These are phyloP conservation scores for Plasmodium gonderi DNA, from an alignment of 169 alveolate species.

Conservation along the genomic window DNA sequence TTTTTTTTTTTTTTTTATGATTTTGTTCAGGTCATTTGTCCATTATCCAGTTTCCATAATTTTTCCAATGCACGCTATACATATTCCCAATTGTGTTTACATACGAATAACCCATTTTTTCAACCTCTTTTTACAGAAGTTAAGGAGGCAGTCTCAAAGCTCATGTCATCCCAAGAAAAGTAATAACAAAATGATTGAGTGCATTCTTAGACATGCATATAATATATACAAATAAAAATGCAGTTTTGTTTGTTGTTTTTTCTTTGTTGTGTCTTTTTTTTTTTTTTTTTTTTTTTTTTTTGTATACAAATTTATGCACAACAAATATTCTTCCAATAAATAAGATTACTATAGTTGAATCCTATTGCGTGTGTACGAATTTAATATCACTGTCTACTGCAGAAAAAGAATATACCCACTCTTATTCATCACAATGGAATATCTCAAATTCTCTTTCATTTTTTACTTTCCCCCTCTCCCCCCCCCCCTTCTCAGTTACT, in stretches of 20 bases:
- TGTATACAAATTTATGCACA: background rate
- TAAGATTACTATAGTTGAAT: too few relatives aligned
- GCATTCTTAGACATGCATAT: background rate
- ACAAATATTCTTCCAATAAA: too few relatives aligned
- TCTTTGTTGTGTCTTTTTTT: too few relatives aligned
- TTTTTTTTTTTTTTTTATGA: background rate
- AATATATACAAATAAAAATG: background rate
- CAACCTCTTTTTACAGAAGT: slow-evolving; percentile 27
- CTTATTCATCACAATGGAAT: too few relatives aligned
- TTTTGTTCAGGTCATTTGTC: background rate
- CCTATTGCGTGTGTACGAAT: too few relatives aligned
- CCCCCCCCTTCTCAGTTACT: slow-evolving; percentile 22
- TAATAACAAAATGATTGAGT: background rate
- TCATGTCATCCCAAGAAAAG: slow-evolving; percentile 72
- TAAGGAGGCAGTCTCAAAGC: slow-evolving; percentile 63
- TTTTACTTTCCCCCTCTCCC: background rate
- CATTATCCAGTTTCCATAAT: background rate
- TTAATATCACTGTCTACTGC: too few relatives aligned
- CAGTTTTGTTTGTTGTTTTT: too few relatives aligned
- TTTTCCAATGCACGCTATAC: too few relatives aligned
- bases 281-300: too few relatives aligned
- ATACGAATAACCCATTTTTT: background rate
- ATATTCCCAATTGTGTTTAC: background rate
- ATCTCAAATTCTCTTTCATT: background rate
- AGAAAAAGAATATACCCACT: too few relatives aligned